phyloP scores from a whole-genome alignment of 2,329 filamentous ascomycete genomes.

The Ceratocystiopsis sp. region DNA sequence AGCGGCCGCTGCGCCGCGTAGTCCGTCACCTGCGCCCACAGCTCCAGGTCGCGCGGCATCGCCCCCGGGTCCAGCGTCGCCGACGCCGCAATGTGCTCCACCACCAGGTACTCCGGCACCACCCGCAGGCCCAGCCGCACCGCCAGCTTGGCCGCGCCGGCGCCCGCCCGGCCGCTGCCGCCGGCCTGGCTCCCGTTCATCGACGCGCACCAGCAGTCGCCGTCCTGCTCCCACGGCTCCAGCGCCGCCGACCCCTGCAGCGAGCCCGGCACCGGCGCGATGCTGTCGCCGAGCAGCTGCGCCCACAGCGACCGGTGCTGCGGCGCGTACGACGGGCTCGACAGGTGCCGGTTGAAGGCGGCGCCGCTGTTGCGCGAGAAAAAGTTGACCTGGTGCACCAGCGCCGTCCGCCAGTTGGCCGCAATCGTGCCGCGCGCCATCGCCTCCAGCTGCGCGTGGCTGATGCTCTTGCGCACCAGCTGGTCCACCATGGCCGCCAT shows the following conservation, averaged over 20 bases:
- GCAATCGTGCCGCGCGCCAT: conserved; percentile 29
- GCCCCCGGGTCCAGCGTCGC: conserved; percentile 44
- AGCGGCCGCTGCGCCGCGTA: conserved; percentile 19
- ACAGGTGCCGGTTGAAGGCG: conserved; percentile 38
- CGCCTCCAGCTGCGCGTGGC: conserved; percentile 28
- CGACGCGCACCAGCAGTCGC: conserved; percentile 75
- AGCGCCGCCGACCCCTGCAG: conserved; percentile 33
- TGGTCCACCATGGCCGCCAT: conserved; percentile 23
- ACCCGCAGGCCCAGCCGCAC: conserved; percentile 42
- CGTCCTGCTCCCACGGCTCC: conserved; percentile 54
- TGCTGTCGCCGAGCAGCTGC: background rate
- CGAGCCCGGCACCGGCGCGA: conserved; percentile 2
- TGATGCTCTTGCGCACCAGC: conserved; percentile 25
- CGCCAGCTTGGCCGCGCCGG: conserved; percentile 42
- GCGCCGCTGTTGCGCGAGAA: conserved; percentile 52
- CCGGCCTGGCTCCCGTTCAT: conserved; percentile 8
- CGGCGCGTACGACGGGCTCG: conserved; percentile 37
- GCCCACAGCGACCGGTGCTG: conserved; percentile 9
- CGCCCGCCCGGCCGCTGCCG: conserved; percentile 9
- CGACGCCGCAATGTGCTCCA: conserved; percentile 52
- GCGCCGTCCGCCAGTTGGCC: conserved; percentile 23
- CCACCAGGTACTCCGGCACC: conserved; percentile 49
- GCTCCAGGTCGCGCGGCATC: conserved; percentile 50
- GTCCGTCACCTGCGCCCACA: conserved; percentile 46
- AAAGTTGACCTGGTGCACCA: conserved; percentile 51